These are phyloP conservation scores for Tulasnella sp. DNA, from an alignment of 768 basidiomycete species.

Conservation along the genomic window DNA sequence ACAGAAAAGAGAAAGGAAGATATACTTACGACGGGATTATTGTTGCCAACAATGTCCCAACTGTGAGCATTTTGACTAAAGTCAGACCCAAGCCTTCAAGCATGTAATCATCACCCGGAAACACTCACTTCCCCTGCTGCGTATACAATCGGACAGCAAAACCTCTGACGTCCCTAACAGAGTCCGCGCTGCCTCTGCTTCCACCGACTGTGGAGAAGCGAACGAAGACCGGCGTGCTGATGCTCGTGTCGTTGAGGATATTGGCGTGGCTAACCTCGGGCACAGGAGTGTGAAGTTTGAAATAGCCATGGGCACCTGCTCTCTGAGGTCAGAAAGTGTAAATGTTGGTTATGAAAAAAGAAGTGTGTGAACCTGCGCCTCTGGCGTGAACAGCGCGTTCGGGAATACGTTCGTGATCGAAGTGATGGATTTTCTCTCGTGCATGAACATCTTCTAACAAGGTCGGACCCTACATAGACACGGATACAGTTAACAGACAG, in stretches of 20 bases:
- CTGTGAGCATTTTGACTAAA: constrained; percentile 27
- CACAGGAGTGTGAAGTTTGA: constrained; percentile 62
- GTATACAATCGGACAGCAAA: constrained; percentile 82
- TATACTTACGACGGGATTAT: constrained; percentile 46
- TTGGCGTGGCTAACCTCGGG: constrained; percentile 58
- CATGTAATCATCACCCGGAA: too few relatives aligned
- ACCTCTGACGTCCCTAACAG: constrained; percentile 75
- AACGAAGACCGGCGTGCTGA: constrained; percentile 65
- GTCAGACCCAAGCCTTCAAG: too few relatives aligned
- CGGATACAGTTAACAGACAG: neutral
- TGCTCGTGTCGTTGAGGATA: constrained; percentile 60
- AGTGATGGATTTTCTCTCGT: constrained; percentile 45
- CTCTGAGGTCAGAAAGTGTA: too few relatives aligned
- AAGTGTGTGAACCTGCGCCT: too few relatives aligned
- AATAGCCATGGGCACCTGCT: constrained; percentile 78
- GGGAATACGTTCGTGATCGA: constrained; percentile 84
- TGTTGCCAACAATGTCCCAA: constrained; percentile 73
- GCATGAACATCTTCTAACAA: constrained; percentile 46
- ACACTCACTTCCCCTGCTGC: constrained; percentile 40
- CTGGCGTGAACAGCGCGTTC: constrained; percentile 68
- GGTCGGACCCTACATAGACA: constrained; percentile 40
- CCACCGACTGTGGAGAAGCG: constrained; percentile 84
- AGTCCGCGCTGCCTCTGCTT: constrained; percentile 70
- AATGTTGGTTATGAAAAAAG: too few relatives aligned
- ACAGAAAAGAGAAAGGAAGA: neutral